Conservation (phyloP, 1,284 basidiomycete genomes). For the Cutaneotrichosporon arboriforme region DNA sequence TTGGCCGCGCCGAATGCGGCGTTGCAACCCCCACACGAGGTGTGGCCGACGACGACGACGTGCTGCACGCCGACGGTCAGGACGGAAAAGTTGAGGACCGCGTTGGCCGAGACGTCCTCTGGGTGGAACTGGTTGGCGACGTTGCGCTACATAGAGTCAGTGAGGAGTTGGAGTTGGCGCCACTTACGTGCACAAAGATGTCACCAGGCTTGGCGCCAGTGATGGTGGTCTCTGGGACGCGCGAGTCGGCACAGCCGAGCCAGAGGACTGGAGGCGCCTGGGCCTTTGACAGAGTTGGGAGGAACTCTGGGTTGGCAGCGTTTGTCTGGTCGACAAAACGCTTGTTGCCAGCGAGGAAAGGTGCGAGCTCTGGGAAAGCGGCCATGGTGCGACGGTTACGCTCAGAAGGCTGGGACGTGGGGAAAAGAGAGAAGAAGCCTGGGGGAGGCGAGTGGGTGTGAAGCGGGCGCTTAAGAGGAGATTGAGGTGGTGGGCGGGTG, state of each 20-base stretch:
- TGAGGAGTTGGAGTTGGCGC: not conserved
- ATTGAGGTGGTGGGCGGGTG: no score
- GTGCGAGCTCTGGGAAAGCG: conserved; percentile 18
- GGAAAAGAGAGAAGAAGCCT: no score
- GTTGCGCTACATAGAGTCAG: conserved; percentile 49
- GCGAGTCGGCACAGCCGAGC: conserved; percentile 48
- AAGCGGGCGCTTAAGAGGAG: no score
- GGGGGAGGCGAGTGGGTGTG: no score
- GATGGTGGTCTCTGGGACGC: conserved; percentile 45
- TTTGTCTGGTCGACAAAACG: conserved; percentile 31
- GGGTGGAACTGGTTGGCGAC: conserved; percentile 54
- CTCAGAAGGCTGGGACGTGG: no score
- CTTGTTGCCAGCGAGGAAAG: conserved; percentile 34
- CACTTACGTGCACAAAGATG: conserved; percentile 58
- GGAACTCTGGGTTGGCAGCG: conserved; percentile 32
- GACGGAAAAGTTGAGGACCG: conserved; percentile 77
- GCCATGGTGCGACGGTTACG: not conserved
- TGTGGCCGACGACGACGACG: conserved; percentile 76
- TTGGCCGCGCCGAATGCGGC: conserved; percentile 52
- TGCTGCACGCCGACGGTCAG: conserved; percentile 73
- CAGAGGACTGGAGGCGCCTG: conserved; percentile 46
- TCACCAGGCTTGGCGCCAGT: conserved; percentile 55
- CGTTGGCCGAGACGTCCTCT: conserved; percentile 52
- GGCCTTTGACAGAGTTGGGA: conserved; percentile 31
- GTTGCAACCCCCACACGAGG: conserved; percentile 68